phyloP scores from a whole-genome alignment of 345 rosid genomes.

The Chamaenerion angustifolium region DNA sequence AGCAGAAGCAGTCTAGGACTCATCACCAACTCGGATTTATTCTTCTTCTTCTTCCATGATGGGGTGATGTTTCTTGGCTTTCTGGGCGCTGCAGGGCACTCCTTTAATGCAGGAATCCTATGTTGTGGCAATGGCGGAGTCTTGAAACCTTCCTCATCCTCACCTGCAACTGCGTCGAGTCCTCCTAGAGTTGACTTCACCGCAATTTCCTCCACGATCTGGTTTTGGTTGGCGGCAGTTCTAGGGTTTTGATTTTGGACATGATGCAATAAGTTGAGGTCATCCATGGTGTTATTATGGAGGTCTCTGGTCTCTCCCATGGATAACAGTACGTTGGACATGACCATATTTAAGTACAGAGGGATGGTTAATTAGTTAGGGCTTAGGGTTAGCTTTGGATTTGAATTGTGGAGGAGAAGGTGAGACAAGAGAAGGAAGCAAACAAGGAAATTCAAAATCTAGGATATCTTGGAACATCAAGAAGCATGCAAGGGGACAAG shows the following conservation, averaged over 20 bases:
- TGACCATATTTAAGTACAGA: too few species aligned
- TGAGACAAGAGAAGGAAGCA: not conserved
- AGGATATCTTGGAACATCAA: constrained; percentile 3
- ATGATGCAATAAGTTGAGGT: not conserved
- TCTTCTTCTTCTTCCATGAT: not conserved
- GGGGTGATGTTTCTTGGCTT: constrained; percentile 6
- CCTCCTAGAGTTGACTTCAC: not conserved
- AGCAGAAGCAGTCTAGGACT: not conserved
- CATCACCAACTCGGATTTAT: too few species aligned
- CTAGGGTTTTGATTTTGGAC: too few species aligned
- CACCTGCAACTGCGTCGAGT: constrained; percentile 5
- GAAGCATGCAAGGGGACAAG: constrained; percentile 2
- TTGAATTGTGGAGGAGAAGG: not conserved
- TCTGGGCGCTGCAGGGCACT: constrained; percentile 44
- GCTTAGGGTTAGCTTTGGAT: constrained; percentile 1
- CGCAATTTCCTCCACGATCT: not conserved
- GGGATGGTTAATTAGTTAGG: too few species aligned
- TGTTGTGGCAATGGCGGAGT: constrained; percentile 51
- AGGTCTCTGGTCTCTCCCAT: constrained; percentile 14
- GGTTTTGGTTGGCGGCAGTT: not conserved
- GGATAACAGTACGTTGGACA: too few species aligned
- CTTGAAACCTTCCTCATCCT: constrained; percentile 30
- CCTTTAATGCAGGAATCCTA: constrained; percentile 19
- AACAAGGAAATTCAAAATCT: not conserved
- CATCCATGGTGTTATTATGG: constrained; percentile 17